Evolutionary conservation across 1,139 yeast genomes (phyloP), one percentile per base, ranked within the genome.

Genomic region (Blastobotrys capitulatus): DNA sequence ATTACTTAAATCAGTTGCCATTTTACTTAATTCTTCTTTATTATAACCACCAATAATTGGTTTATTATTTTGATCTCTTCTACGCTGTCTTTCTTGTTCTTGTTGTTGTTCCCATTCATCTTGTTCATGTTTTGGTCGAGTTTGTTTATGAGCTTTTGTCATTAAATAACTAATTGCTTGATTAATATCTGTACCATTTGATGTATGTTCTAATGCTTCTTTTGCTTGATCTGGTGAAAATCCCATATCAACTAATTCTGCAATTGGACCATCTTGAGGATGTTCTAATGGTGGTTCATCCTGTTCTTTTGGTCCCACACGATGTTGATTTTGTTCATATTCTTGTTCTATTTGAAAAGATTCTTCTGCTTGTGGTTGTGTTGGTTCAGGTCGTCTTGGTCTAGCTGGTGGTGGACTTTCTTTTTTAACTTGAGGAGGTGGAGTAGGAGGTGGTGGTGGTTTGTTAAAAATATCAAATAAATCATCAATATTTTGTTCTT

Each of bases 241-340:
- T 1, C 96, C 95, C 78, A 87, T 86, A 54, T 87, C 95, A 1
- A 86, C 67, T 47, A 87, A 70, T 57, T 82, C 86, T 0, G 92
- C 92, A 25, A 86, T 64, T 2, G 80, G 72, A 20, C 72, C 73
- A 59, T 84, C 94, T 38, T 68, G 55, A 4, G 65, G 62, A 42
- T 64, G 66, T 6, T 38, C 49, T 16, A 27, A 12, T 3, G 50
- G 44, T 10, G 32, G 46, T 3, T 19, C 19, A 25, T 19, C 18
- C 7, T 32, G 12, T 19, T 27, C 37, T 6, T 2, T 12, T 10
- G 43, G 34, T 6, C 44, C 29, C 5, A n/a, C n/a, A 5, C 19
- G 2, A 4, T 22, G 9, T 6, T 6, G 3, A 22, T 22, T 15
- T n/a, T 4, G 18, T 6, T 38, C 27, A 10, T 15, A 38, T 38